These are phyloP conservation scores for Dimocarpus longan DNA, from an alignment of 345 rosid genomes.

Conservation along the genomic window DNA sequence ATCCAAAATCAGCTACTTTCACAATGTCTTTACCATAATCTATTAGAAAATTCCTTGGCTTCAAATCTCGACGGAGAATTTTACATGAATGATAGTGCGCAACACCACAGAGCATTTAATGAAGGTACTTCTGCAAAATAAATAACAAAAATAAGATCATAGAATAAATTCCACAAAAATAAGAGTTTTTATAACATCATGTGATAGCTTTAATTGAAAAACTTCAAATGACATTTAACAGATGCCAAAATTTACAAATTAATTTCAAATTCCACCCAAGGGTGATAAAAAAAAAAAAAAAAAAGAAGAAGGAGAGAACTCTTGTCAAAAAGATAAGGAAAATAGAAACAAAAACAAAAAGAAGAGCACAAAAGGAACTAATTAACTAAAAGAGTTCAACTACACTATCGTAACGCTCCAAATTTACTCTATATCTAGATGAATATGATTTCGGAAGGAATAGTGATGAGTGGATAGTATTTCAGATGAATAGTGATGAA, in stretches of 20 bases:
- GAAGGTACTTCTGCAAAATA: constrained; percentile 1
- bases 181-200: not conserved
- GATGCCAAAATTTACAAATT: not conserved
- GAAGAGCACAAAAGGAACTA: not conserved
- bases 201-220: not conserved
- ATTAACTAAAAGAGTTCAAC: not conserved
- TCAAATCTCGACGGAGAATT: constrained; percentile 3
- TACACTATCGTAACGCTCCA: too few species aligned
- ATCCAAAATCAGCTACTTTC: constrained; percentile 4
- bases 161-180: not conserved
- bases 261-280: not conserved
- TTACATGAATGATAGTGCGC: not conserved
- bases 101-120: constrained; percentile 4
- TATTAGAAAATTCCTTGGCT: constrained; percentile 10
- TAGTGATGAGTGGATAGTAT: too few species aligned
- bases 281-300: not conserved
- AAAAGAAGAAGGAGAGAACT: too few species aligned
- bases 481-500: too few species aligned
- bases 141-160: not conserved
- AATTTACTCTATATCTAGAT: too few species aligned
- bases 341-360: not conserved
- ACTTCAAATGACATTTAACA: not conserved
- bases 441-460: too few species aligned
- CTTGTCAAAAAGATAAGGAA: too few species aligned
- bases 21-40: not conserved